Base-by-base conservation (phyloP, 495 filamentous ascomycete species). In the Parmelia sp. region DNA sequence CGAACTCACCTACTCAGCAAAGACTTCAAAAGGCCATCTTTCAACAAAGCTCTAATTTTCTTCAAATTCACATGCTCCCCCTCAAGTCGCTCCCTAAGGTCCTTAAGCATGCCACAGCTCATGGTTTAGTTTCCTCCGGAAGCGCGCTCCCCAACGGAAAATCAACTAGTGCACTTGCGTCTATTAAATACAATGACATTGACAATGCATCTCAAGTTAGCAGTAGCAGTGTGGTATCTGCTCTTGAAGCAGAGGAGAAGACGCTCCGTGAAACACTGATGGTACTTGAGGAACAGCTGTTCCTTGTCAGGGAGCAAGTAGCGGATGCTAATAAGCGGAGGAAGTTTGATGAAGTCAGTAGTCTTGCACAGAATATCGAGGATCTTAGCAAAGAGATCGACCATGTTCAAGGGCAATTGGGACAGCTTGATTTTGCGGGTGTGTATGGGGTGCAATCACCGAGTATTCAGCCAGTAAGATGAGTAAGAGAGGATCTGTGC, bases 261-360 rank as follows among this genome's bases (percentile, higher is more conserved):
- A 86, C 91, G 36, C 74, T 96, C 2, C 82, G 89, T 17, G 93
- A 97, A 70, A 78, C 85, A 47, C 75, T 97, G 23, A 91, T 96
- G 49, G 90, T 98, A 29, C 79, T 98, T 0, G 94, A 97, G 76
- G 94, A 98, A 72, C 94, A 98, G 74, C 85, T 85, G 71, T 97
- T 96, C 71, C 83, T 97, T 71, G 91, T 98, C 0, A 82, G 85
- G 23, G 88, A 90, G 68, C 97, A 97, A 91, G 82, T 97, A 57
- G 85, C 80, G 9, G 86, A 89, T 56, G 93, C 94, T 5, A 88
- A 87, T 59, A 89, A 86, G 65, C 82, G 86, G 40, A 81, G 94
- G 61, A 87, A 88, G 67, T 96, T 96, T 64, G 94, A 98, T 72
- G 94, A 98, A 73, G 90, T 95, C 3, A 82, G 82, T 63, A 88